Conservation (phyloP, 352 stramenopile genomes). For the Albugo laibachii region DNA sequence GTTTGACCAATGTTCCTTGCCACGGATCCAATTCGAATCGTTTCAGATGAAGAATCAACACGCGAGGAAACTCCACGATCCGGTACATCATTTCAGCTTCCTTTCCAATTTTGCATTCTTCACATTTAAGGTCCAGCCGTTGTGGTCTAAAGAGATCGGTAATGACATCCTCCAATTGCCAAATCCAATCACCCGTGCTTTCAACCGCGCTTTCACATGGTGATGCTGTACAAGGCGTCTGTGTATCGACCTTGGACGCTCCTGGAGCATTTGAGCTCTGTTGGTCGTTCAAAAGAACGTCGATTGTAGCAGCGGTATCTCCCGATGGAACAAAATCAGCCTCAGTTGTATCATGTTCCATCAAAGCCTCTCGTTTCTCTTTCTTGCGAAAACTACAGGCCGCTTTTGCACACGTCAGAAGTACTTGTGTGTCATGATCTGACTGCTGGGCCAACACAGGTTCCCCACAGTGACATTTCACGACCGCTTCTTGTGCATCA, state of each 20-base stretch:
- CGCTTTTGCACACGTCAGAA: not conserved
- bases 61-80: conserved; percentile 39
- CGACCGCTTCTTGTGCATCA: not conserved
- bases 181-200: too few relatives aligned
- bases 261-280: not conserved
- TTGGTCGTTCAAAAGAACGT: too few relatives aligned
- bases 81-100: conserved; percentile 35
- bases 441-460: not conserved
- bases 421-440: not conserved
- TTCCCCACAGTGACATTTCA: not conserved
- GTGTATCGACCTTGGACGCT: not conserved
- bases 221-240: not conserved
- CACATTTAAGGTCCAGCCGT: conserved; percentile 56
- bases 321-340: too few relatives aligned
- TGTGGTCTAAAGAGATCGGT: conserved; percentile 63
- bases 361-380: not conserved
- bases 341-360: not conserved
- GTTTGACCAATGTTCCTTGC: conserved; percentile 39
- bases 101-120: conserved; percentile 58
- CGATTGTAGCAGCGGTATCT: too few relatives aligned
- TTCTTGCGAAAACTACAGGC: not conserved
- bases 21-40: conserved; percentile 63
- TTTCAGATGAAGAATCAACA: conserved; percentile 71
- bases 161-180: conserved; percentile 29
- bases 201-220: too few relatives aligned